A percentile compares a stretch with the other conserved stretches of the same genome.
Conservation (phyloP, 768 basidiomycete species). For the Pulveroboletus sp. region DNA sequence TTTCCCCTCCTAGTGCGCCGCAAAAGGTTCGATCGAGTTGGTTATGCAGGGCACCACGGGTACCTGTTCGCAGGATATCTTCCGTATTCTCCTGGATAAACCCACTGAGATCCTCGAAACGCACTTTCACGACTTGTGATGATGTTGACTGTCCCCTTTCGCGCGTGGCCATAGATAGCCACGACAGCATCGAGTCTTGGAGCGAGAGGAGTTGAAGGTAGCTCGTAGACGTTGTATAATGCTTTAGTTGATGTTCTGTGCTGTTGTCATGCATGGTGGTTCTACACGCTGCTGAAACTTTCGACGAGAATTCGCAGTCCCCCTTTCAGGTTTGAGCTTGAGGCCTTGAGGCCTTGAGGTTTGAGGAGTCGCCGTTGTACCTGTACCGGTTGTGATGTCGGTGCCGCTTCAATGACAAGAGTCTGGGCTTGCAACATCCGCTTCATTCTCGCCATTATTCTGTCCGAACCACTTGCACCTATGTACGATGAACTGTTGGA, state of each 20-base stretch:
- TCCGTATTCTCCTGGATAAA: constrained; percentile 29
- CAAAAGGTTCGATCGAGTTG: constrained; percentile 24
- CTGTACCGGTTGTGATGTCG: too few relatives aligned
- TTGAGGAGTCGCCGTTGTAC: too few relatives aligned
- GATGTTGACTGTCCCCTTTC: constrained; percentile 7
- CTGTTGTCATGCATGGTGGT: constrained; percentile 14
- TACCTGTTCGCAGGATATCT: constrained; percentile 15
- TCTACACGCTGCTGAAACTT: not conserved
- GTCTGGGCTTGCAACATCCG: too few relatives aligned
- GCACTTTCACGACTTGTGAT: not conserved
- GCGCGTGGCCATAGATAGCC: constrained; percentile 12
- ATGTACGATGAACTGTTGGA: too few relatives aligned
- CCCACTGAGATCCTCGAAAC: constrained; percentile 17
- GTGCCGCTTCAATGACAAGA: too few relatives aligned
- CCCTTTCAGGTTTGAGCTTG: not conserved
- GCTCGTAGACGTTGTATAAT: not conserved
- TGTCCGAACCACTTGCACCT: too few relatives aligned
- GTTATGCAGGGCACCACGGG: not conserved
- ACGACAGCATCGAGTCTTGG: constrained; percentile 39
- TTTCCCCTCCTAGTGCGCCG: constrained; percentile 22
- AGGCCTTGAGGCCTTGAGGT: too few relatives aligned
- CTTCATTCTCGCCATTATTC: too few relatives aligned
- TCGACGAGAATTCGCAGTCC: not conserved
- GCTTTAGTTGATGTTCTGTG: constrained; percentile 3
- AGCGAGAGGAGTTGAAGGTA: constrained; percentile 7